Evolutionary conservation across 768 basidiomycete species (phyloP).

Genomic region (Dioszegia hungarica): DNA sequence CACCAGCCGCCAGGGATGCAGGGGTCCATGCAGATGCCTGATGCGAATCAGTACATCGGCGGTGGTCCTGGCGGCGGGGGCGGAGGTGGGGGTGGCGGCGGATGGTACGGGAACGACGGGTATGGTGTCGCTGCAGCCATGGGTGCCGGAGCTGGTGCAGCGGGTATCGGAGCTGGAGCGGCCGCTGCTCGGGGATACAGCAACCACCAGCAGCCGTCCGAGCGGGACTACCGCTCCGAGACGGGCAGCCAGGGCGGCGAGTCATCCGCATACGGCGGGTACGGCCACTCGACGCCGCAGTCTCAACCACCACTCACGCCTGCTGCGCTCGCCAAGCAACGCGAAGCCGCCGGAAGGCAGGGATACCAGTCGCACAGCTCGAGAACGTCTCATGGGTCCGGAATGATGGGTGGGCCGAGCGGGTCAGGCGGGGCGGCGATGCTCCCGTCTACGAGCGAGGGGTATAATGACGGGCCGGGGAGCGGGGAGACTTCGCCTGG

Average conservation of each 20-base stretch:
- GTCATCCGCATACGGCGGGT: background rate
- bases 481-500: background rate
- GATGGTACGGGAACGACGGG: constrained; percentile 30
- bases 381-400: constrained; percentile 4
- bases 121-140: constrained; percentile 33
- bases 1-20: constrained; percentile 15
- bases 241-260: background rate
- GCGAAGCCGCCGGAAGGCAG: constrained; percentile 18
- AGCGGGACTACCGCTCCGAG: constrained; percentile 5
- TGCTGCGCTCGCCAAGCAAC: constrained; percentile 27
- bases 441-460: background rate
- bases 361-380: constrained; percentile 1
- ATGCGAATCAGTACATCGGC: constrained; percentile 27
- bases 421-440: background rate
- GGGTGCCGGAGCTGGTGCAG: constrained; percentile 20
- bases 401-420: background rate
- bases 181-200: background rate
- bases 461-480: background rate
- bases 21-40: constrained; percentile 39
- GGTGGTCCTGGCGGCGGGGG: constrained; percentile 13
- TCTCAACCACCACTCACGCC: constrained; percentile 11
- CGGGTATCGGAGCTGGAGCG: constrained; percentile 17
- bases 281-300: background rate
- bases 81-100: constrained; percentile 11
- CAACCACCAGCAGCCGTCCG: background rate